A percentile compares a stretch with the other conserved stretches of the same genome.
phyloP scores from a whole-genome alignment of 495 filamentous ascomycete genomes.

The Penicillium maclennaniae region DNA sequence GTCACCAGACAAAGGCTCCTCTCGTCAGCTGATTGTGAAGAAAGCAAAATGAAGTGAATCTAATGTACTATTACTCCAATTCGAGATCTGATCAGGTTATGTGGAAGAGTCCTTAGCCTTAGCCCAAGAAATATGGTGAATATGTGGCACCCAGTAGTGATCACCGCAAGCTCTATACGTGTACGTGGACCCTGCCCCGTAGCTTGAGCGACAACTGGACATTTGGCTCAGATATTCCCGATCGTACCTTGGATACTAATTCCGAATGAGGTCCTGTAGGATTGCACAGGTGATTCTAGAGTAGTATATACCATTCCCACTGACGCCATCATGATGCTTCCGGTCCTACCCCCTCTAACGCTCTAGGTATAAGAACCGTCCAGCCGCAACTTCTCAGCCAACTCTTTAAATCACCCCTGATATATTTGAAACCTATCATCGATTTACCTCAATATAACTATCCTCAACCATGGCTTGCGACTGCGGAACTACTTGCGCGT shows the following conservation, averaged over 20 bases:
- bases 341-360: conserved; percentile 2
- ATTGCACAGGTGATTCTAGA: background rate
- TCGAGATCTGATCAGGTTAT: too few species aligned
- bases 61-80: too few species aligned
- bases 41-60: background rate
- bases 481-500: conserved; percentile 39
- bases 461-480: conserved; percentile 33
- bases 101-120: too few species aligned
- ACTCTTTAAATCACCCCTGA: background rate
- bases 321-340: conserved; percentile 28
- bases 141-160: too few species aligned
- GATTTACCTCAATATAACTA: background rate
- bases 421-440: background rate
- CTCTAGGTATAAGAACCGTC: background rate
- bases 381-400: too few species aligned
- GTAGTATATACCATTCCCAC: conserved; percentile 8
- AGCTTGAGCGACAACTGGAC: too few species aligned
- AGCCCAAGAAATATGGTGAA: too few species aligned
- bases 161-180: too few species aligned
- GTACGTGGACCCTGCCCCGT: too few species aligned
- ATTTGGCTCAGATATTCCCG: background rate
- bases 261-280: background rate
- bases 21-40: background rate
- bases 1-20: background rate
- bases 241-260: background rate